phyloP scores from a whole-genome alignment of 1,284 basidiomycete genomes.

The Pholiota adiposa region DNA sequence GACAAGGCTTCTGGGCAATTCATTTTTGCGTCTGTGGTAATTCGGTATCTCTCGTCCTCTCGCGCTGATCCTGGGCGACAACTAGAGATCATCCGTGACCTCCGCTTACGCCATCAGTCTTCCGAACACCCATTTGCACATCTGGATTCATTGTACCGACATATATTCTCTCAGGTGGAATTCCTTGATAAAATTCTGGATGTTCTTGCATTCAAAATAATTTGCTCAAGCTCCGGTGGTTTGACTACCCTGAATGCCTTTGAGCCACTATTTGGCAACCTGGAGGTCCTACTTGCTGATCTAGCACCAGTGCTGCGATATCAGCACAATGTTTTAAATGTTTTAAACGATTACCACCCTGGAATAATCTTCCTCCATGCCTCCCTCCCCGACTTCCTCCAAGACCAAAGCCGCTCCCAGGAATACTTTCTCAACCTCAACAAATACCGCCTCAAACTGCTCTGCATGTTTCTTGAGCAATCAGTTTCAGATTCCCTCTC shows the following conservation, averaged over 20 bases:
- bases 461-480: neutral
- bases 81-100: neutral
- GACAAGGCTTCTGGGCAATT: conserved; percentile 3
- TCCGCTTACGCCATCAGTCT: neutral
- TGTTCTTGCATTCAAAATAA: neutral
- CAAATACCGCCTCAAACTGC: neutral
- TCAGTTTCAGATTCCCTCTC: neutral
- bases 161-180: neutral
- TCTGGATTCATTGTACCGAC: neutral
- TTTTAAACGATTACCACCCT: too few relatives aligned
- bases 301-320: too few relatives aligned
- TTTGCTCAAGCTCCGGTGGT: too few relatives aligned
- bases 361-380: neutral
- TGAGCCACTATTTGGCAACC: too few relatives aligned
- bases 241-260: too few relatives aligned
- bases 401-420: neutral
- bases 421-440: neutral
- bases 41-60: neutral
- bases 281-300: too few relatives aligned
- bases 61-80: neutral
- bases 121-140: neutral
- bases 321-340: too few relatives aligned
- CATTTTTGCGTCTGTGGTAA: neutral
- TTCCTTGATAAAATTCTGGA: neutral
- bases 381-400: neutral